These are phyloP conservation scores for Warburgia ugandensis DNA, from an alignment of 164 flowering plant species.

Conservation along the genomic window DNA sequence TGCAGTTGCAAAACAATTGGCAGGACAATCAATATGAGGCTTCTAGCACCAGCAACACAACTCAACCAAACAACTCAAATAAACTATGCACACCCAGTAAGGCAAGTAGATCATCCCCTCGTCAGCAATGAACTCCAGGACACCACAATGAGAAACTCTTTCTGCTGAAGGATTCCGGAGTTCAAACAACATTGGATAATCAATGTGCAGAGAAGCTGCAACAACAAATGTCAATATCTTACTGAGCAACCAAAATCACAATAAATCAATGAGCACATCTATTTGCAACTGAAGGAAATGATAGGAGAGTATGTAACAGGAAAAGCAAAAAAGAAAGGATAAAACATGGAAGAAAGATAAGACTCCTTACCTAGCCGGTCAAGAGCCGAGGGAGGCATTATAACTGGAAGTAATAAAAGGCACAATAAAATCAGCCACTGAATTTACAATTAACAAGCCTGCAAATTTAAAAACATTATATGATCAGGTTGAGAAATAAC, in stretches of 20 bases:
- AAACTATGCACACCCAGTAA: constrained; percentile 8
- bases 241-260: no score
- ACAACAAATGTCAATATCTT: no score
- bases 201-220: constrained; percentile 72
- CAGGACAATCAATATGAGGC: background rate
- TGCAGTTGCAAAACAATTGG: constrained; percentile 9
- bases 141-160: constrained; percentile 92
- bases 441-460: no score
- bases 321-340: background rate
- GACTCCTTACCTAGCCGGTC: constrained; percentile 53
- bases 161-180: constrained; percentile 66
- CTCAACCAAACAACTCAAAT: background rate
- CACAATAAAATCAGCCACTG: background rate
- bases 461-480: background rate
- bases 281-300: no score
- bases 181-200: constrained; percentile 97
- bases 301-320: no score
- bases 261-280: no score
- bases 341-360: no score
- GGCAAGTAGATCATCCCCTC: constrained; percentile 83
- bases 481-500: constrained; percentile 9
- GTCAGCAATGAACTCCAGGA: constrained; percentile 94
- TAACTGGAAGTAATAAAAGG: constrained; percentile 32
- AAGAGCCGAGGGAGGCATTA: constrained; percentile 81
- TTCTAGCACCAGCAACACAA: background rate